A percentile compares a stretch with the other conserved stretches of the same genome.
Evolutionary conservation across 805 yeast genomes (phyloP).

Genomic region (Candida taoyuanica): DNA sequence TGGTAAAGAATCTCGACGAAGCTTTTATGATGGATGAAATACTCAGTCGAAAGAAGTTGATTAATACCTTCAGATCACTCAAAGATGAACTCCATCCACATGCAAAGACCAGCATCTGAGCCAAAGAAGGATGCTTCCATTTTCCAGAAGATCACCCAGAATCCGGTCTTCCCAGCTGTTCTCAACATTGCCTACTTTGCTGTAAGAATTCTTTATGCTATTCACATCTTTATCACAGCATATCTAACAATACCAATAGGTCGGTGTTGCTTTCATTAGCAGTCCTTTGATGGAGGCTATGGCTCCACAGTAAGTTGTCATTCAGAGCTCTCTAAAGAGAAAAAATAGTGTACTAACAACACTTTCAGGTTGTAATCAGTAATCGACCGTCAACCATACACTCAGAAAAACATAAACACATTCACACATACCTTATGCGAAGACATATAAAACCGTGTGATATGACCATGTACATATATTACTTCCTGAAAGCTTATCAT

Average conservation of each 20-base stretch:
- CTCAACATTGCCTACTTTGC: conserved; percentile 61
- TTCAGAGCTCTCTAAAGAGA: neutral
- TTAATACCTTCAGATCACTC: neutral
- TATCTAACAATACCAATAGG: conserved; percentile 27
- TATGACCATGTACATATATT: too few species aligned
- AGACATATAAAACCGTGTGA: too few species aligned
- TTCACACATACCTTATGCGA: neutral
- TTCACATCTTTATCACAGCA: neutral
- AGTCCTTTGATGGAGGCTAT: conserved; percentile 77
- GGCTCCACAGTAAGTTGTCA: conserved; percentile 61
- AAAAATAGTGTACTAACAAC: conserved; percentile 1
- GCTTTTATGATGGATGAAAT: too few species aligned
- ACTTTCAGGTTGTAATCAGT: conserved; percentile 8
- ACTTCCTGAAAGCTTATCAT: too few species aligned
- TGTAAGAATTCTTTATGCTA: conserved; percentile 22
- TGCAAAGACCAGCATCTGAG: conserved; percentile 22
- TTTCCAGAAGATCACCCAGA: conserved; percentile 49
- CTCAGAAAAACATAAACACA: too few species aligned
- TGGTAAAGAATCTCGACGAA: neutral
- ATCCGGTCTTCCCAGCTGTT: conserved; percentile 63
- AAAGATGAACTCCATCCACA: conserved; percentile 18
- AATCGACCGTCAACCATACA: too few species aligned
- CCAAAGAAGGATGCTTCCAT: conserved; percentile 27
- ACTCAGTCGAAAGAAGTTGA: neutral
- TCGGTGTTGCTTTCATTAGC: conserved; percentile 73